A percentile compares a stretch with the other conserved stretches of the same genome.
Conservation (phyloP, 2,329 filamentous ascomycete species). For the Diaporthe citri region DNA sequence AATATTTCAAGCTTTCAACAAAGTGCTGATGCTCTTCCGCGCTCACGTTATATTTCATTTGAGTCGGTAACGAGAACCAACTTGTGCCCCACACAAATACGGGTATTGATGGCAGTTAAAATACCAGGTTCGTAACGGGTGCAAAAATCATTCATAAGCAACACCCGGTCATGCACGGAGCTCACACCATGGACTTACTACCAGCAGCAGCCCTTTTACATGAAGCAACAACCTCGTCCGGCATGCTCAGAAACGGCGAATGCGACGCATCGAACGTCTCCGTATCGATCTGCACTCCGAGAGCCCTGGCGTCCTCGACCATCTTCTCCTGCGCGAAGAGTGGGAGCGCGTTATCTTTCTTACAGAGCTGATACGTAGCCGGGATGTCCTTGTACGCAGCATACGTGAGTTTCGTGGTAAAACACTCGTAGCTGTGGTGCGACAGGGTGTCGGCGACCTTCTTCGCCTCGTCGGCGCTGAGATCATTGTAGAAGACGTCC, state of each 20-base stretch:
- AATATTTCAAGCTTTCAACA: too few species aligned
- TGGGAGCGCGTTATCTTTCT: slow-evolving; percentile 23
- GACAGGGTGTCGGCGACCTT: background rate
- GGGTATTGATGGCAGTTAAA: background rate
- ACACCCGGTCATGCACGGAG: background rate
- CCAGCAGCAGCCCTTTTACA: background rate
- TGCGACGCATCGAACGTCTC: slow-evolving; percentile 18
- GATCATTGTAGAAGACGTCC: slow-evolving; percentile 24
- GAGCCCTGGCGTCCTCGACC: background rate
- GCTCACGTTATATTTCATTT: too few species aligned
- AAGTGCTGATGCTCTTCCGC: too few species aligned
- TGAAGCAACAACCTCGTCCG: slow-evolving; percentile 11
- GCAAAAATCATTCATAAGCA: background rate
- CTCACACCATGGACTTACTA: background rate
- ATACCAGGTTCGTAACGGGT: background rate
- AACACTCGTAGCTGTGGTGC: slow-evolving; percentile 14
- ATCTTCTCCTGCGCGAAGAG: slow-evolving; percentile 18
- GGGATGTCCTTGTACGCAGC: slow-evolving; percentile 28
- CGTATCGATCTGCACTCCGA: slow-evolving; percentile 4
- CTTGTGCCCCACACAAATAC: background rate
- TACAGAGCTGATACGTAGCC: slow-evolving; percentile 14
- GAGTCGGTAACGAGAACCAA: too few species aligned
- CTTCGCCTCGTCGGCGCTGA: slow-evolving; percentile 20
- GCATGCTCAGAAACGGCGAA: slow-evolving; percentile 29
- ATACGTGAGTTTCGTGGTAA: slow-evolving; percentile 9